Conservation (phyloP, 352 stramenopile genomes). For the Pythium angustatum region DNA sequence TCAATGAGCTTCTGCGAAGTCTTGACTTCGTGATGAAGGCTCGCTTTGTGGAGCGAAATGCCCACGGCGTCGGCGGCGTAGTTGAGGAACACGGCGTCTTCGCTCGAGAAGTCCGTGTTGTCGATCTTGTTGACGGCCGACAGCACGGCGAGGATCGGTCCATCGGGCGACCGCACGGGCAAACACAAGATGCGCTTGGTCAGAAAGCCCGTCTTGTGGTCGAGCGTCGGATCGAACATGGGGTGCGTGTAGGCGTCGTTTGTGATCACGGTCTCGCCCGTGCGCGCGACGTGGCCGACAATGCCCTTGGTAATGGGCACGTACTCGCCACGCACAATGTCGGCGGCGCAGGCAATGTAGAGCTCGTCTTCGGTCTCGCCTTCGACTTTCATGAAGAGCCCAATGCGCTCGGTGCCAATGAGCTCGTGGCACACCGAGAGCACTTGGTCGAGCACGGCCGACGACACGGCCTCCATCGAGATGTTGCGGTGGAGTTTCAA, state of each 20-base stretch:
- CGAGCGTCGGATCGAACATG: conserved; percentile 64
- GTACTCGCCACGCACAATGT: conserved; percentile 68
- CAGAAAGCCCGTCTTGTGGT: conserved; percentile 64
- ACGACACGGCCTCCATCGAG: conserved; percentile 65
- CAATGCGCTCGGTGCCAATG: conserved; percentile 62
- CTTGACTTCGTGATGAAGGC: conserved; percentile 63
- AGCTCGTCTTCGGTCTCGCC: conserved; percentile 56
- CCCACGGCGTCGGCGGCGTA: conserved; percentile 70
- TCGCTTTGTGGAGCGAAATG: conserved; percentile 70
- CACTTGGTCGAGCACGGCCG: conserved; percentile 57
- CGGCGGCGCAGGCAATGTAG: conserved; percentile 58
- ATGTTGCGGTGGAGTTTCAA: conserved; percentile 75
- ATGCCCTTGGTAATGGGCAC: conserved; percentile 71
- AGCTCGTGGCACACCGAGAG: conserved; percentile 74
- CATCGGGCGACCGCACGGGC: conserved; percentile 58
- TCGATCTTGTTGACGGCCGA: conserved; percentile 79
- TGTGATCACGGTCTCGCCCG: conserved; percentile 64
- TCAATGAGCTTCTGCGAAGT: conserved; percentile 77
- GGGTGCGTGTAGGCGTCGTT: conserved; percentile 67
- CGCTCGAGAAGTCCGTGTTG: conserved; percentile 59
- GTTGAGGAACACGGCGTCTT: conserved; percentile 73
- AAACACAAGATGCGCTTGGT: conserved; percentile 66
- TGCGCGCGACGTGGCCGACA: conserved; percentile 63
- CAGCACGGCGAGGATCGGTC: conserved; percentile 59
- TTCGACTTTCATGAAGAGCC: conserved; percentile 69